Base-by-base conservation (phyloP, 1,139 yeast species). In the Lipomyces yarrowii region DNA sequence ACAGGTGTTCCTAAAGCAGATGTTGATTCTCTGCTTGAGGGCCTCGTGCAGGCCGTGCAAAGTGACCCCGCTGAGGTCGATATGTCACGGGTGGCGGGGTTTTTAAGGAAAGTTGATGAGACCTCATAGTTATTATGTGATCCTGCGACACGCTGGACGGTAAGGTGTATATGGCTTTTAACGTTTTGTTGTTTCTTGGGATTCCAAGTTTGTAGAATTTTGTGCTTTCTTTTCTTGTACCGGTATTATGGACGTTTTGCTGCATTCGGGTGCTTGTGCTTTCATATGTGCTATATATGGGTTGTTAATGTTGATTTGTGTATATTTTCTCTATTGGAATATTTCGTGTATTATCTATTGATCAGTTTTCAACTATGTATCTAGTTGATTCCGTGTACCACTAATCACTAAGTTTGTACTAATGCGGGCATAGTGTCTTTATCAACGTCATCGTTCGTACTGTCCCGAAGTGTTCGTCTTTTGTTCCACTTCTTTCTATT, bases 21-120 rank as follows among this genome's bases (percentile, higher is more conserved):
- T 71, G 97, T 93, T 55, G 99, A 94, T 76, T 86, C 85, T 67
- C 83, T 94, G 73, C 82, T 94, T 66, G 96, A 90, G 71, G 96
- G 96, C 3, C 82, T 94, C 62, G 84, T 94, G 37, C 91, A 89
- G 74, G 97, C 98, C 15, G 97, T 94, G 4, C 97, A 92, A 70
- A 89, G 91, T 68, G 91, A 87, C 74, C 89, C 89, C 0, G 88
- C 85, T 65, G 89, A 86, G 65, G 86, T 86, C 64, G 89, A 86
- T 72, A 80, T 86, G 73, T 84, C 79, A 39, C 74, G 86, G 39
- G 84, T 84, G 4, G 82, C 84, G 8, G 84, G 84, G 2, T 82
- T 83, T 69, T 72, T 83, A 72, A 75, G 80, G 35, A 82, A 61
- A 37, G 69, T 67, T n/a, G 69, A 67, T 39, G 61, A 62, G 30